Conservation (phyloP, 768 basidiomycete genomes). For the Rhodotorula kratochvilovae region DNA sequence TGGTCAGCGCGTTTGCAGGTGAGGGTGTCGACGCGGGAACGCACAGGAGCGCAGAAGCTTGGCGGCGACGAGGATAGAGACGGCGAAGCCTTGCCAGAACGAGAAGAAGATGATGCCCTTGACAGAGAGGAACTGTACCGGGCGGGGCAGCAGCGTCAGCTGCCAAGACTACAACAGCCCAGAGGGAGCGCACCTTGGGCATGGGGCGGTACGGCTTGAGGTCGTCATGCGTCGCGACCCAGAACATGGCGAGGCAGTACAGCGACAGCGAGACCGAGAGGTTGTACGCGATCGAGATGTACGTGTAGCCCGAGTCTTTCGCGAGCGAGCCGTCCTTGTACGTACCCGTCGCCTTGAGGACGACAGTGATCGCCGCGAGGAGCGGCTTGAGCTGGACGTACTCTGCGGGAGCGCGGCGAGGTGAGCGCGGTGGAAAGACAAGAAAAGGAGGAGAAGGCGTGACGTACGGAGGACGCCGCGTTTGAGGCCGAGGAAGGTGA, state of each 20-base stretch:
- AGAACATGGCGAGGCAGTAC: conserved; percentile 94
- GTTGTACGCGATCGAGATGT: conserved; percentile 43
- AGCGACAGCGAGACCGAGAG: conserved; percentile 65
- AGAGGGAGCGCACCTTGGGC: conserved; percentile 70
- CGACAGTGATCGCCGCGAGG: conserved; percentile 73
- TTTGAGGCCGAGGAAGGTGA: conserved; percentile 87
- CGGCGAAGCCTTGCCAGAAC: conserved; percentile 88
- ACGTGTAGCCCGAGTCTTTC: conserved; percentile 66
- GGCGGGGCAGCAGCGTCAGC: no score
- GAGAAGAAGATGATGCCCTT: conserved; percentile 98
- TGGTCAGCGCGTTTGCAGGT: no score
- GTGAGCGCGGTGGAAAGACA: neutral
- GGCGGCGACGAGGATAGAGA: conserved; percentile 83
- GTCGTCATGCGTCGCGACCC: conserved; percentile 86
- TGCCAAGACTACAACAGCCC: no score
- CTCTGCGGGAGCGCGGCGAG: conserved; percentile 56
- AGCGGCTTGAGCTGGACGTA: conserved; percentile 96
- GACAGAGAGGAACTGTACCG: conserved; percentile 84
- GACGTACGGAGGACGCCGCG: conserved; percentile 87
- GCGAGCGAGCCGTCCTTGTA: conserved; percentile 86
- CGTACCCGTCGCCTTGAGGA: conserved; percentile 78
- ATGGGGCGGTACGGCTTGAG: conserved; percentile 75
- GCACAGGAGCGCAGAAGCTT: conserved; percentile 62
- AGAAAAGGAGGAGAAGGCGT: neutral
- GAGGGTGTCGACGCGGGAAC: no score